Evolutionary conservation across 2,329 filamentous ascomycete species (phyloP).

Genomic region (Epichloe bromicola): DNA sequence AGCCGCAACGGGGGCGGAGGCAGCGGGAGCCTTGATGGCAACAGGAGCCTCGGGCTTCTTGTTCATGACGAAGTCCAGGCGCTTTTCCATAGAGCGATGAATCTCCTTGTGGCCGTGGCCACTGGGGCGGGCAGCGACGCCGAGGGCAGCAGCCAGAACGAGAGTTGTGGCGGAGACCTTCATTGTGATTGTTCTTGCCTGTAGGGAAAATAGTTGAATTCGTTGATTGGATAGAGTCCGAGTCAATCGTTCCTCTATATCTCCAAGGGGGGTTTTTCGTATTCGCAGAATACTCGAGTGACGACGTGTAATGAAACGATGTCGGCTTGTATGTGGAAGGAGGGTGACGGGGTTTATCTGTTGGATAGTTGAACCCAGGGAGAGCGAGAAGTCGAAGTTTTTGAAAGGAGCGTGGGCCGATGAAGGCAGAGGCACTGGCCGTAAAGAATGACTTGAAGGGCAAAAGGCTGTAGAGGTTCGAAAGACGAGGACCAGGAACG

Average conservation of each 20-base stretch:
- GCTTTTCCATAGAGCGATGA: conserved; percentile 19
- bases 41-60: conserved; percentile 19
- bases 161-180: conserved; percentile 27
- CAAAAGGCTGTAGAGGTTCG: conserved; percentile 6
- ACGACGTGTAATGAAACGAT: neutral
- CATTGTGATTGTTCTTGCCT: conserved; percentile 18
- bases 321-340: conserved; percentile 1
- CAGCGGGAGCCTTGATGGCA: conserved; percentile 4
- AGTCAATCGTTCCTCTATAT: conserved; percentile 2
- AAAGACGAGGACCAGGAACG: conserved; percentile 4
- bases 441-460: conserved; percentile 13
- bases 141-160: conserved; percentile 26
- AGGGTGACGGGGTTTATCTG: conserved; percentile 4
- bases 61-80: conserved; percentile 22
- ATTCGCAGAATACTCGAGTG: conserved; percentile 9
- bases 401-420: conserved; percentile 8
- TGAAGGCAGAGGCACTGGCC: conserved; percentile 4
- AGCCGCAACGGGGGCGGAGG: neutral
- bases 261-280: neutral
- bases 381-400: neutral
- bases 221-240: neutral
- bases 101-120: conserved; percentile 23
- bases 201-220: neutral
- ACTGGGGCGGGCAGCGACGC: conserved; percentile 29
- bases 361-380: neutral